These are phyloP conservation scores for Fusarium torulosum DNA, from an alignment of 2,329 filamentous ascomycete genomes.

Conservation along the genomic window DNA sequence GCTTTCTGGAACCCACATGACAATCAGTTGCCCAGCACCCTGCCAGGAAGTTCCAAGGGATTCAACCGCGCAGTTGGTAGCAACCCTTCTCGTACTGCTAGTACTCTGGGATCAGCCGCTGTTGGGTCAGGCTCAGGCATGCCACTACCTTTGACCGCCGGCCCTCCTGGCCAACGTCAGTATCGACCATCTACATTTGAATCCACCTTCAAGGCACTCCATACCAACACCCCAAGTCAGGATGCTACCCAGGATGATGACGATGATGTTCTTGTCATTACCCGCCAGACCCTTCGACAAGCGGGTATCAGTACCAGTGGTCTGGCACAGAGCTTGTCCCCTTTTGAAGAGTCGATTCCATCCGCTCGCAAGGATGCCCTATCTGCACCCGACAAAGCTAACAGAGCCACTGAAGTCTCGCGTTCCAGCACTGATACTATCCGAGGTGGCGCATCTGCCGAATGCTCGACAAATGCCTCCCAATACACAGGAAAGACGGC, in stretches of 20 bases:
- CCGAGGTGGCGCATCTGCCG: not conserved
- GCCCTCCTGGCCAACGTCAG: slow-evolving; percentile 66
- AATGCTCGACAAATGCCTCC: not conserved
- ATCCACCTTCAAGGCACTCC: slow-evolving; percentile 52
- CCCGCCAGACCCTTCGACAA: slow-evolving; percentile 41
- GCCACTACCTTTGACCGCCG: slow-evolving; percentile 66
- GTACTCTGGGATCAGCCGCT: slow-evolving; percentile 31
- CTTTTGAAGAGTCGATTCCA: slow-evolving; percentile 16
- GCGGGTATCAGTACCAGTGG: slow-evolving; percentile 40
- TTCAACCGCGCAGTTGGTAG: slow-evolving; percentile 33
- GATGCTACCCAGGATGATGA: slow-evolving; percentile 46
- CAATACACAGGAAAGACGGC: not conserved
- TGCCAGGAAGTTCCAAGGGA: slow-evolving; percentile 16
- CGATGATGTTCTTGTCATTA: slow-evolving; percentile 41
- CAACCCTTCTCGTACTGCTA: slow-evolving; percentile 20
- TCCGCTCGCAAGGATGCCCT: slow-evolving; percentile 5
- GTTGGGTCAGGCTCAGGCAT: slow-evolving; percentile 55
- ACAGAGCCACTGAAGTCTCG: slow-evolving; percentile 4
- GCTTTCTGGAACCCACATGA: slow-evolving; percentile 15
- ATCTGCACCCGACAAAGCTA: not conserved
- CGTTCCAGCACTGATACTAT: slow-evolving; percentile 2
- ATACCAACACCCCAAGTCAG: slow-evolving; percentile 44
- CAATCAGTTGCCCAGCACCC: slow-evolving; percentile 13
- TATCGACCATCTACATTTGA: slow-evolving; percentile 61
- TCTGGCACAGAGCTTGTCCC: slow-evolving; percentile 20